Base-by-base conservation (phyloP, 2,329 filamentous ascomycete genomes). In the Harringtonia lauricola region DNA sequence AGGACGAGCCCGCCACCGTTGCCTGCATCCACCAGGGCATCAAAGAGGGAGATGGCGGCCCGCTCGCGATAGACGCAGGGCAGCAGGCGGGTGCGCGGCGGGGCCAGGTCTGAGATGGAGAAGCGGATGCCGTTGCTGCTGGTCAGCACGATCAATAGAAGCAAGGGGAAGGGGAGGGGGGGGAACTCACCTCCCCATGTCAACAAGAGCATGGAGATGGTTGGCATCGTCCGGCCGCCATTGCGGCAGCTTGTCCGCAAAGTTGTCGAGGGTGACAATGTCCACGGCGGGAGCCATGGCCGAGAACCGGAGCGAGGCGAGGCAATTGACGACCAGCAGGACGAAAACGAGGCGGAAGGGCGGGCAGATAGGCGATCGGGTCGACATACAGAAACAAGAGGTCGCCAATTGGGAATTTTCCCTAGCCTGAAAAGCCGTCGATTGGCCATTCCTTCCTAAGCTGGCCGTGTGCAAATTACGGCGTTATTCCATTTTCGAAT, bases 91-190 rank as follows among this genome's bases (percentile, higher is more conserved):
- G 83, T 72, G 33, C 69, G 76, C 4, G 79, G 76, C 19, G 83
- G 80, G 4, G 79, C 74, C n/a, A 94, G 71, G 51, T 87, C 80
- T 9, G 87, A 86, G 55, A 95, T 86, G 36, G 86, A 90, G 68
- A 94, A 94, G 44, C 89, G 86, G 55, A 95, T 90, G 54, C 88
- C 89, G 67, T 95, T 95, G 68, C 87, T 86, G 52, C 17, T 9
- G 33, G 17, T 30, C 21, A 24, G 4, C 8, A 15, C n/a, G 24
- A 38, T 14, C 8, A 31, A 17, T 41, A 47, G 36, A 19, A 40
- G 47, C 51, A 44, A 47, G 33, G 38, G 24, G 7, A 15, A 17
- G 3, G 9, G 13, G 7, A 33, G 26, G 30, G 9, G 17, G 15
- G 8, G 12, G n/a, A 35, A 21, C 58, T 47, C 49, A 74, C 73